Evolutionary conservation across 108 stramenopile genomes (phyloP).

Genomic region (Skeletonema tropicum): DNA sequence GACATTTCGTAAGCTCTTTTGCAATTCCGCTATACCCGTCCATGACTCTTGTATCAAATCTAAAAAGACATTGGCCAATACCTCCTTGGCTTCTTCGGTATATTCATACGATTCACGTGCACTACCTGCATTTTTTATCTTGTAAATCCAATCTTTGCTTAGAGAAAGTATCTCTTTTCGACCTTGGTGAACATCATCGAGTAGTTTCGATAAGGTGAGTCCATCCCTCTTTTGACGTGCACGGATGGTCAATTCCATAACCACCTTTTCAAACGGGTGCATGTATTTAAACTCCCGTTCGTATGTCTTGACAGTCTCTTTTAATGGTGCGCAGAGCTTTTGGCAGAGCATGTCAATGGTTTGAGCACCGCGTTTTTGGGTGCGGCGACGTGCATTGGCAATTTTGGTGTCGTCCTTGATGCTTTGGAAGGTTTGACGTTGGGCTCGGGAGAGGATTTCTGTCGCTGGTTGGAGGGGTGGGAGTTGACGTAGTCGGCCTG

Average conservation of each 20-base stretch:
- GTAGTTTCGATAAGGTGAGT: constrained; percentile 54
- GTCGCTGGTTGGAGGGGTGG: constrained; percentile 72
- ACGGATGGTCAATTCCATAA: constrained; percentile 89
- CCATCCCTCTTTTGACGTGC: constrained; percentile 79
- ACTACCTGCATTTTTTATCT: constrained; percentile 78
- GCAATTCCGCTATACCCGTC: constrained; percentile 73
- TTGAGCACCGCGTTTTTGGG: constrained; percentile 81
- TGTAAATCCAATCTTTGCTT: constrained; percentile 88
- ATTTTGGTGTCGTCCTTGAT: constrained; percentile 58
- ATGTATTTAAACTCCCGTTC: constrained; percentile 65
- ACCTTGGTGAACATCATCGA: constrained; percentile 84
- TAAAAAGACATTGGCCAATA: constrained; percentile 64
- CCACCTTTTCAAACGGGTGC: constrained; percentile 95
- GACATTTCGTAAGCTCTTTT: constrained; percentile 81
- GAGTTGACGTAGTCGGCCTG: constrained; percentile 77
- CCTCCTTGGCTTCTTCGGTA: constrained; percentile 63
- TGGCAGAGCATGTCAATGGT: constrained; percentile 80
- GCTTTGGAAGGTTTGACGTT: constrained; percentile 38
- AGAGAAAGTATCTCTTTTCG: constrained; percentile 75
- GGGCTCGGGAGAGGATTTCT: constrained; percentile 70
- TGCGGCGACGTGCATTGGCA: constrained; percentile 63
- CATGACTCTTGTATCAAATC: constrained; percentile 68
- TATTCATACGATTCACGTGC: constrained; percentile 67
- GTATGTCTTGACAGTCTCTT: constrained; percentile 83
- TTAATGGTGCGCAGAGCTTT: constrained; percentile 79